Base-by-base conservation (phyloP, 1,284 basidiomycete species). In the Ceratobasidium sp. region DNA sequence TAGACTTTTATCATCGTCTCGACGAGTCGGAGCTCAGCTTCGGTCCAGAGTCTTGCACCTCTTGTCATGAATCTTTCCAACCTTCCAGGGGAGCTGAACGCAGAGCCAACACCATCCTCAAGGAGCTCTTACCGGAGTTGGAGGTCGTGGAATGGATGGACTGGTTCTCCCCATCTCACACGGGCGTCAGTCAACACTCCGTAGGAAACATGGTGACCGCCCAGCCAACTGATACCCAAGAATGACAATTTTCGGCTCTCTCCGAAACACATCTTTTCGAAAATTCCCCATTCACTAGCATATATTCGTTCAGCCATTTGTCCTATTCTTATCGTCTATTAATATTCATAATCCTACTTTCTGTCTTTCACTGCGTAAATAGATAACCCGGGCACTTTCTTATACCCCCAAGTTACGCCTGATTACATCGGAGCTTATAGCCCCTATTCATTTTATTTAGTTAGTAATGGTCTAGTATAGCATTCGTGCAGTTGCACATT, bases 141-240 rank as follows among this genome's bases (percentile, higher is more conserved):
- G 33, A 68, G 20, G 55, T n/a, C 9, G 39, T 77, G 13, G 64
- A 77, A 42, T 77, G 75, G 75, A 77, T 67, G 75, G 55, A 68
- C n/a, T 77, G 75, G 75, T 77, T 77, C 18, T 55, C 53, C 5
- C 51, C 64, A 2, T 77, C 53, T 5, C 71, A 73, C 46, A 39
- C 10, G 40, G 56, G 56, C 10, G 44, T 72, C 4, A 39, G 26
- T 20, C 42, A 15, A 33, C 40, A 72, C 15, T 28, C 28, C 6
- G 10, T 72, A 20, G 40, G 51, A 12, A 46, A n/a, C 28, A 12
- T 33, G 40, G 39, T 26, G 6, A 3, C 39, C 20, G 20, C 44
- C 10, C 39, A 18, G 7, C 51, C 23, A 4, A 61, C 6, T 33
- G 26, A 15, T 15, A n/a, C 33, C 5, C 42, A 33, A 26, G 39